A percentile compares a stretch with the other conserved stretches of the same genome.
These are phyloP conservation scores for Vitellaria paradoxa DNA, from an alignment of 179 eudicot species.

Conservation along the genomic window DNA sequence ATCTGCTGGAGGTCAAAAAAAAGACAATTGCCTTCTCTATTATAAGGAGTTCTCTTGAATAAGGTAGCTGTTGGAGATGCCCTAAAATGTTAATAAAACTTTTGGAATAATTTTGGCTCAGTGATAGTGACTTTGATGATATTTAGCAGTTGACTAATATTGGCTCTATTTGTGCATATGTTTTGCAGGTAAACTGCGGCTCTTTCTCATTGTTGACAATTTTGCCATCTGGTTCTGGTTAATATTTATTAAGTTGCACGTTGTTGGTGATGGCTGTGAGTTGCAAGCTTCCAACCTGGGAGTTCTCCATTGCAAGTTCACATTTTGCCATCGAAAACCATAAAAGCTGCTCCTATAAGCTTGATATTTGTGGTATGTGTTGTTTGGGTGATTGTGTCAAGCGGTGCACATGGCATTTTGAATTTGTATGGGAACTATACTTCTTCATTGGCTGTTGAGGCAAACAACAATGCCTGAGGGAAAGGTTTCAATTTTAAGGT, in stretches of 20 bases:
- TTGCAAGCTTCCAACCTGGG: conserved; percentile 11
- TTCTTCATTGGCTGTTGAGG: conserved; percentile 11
- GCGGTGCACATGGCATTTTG: conserved; percentile 4
- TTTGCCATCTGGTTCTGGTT: conserved; percentile 38
- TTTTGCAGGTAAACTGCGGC: conserved; percentile 69
- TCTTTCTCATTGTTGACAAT: conserved; percentile 24
- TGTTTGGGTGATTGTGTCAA: neutral
- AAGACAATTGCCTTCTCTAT: too few relatives aligned
- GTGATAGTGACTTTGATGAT: neutral
- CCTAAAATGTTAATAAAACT: neutral
- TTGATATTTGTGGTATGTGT: conserved; percentile 6
- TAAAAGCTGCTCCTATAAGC: conserved; percentile 1
- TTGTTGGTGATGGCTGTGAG: conserved; percentile 19
- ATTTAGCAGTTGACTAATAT: neutral
- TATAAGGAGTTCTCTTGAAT: too few relatives aligned
- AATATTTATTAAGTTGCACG: conserved; percentile 6
- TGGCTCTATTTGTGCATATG: neutral
- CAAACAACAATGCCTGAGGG: neutral
- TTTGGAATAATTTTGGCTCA: too few relatives aligned
- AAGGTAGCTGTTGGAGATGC: too few relatives aligned
- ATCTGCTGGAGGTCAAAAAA: too few relatives aligned
- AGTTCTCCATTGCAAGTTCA: neutral
- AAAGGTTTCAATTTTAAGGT: neutral
- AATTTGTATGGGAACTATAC: neutral
- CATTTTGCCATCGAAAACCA: neutral